Percentiles rank a stretch among this genome's conserved stretches.
Evolutionary conservation across 106 monocot genomes (phyloP).

Genomic region (Dendrobium nobile): DNA sequence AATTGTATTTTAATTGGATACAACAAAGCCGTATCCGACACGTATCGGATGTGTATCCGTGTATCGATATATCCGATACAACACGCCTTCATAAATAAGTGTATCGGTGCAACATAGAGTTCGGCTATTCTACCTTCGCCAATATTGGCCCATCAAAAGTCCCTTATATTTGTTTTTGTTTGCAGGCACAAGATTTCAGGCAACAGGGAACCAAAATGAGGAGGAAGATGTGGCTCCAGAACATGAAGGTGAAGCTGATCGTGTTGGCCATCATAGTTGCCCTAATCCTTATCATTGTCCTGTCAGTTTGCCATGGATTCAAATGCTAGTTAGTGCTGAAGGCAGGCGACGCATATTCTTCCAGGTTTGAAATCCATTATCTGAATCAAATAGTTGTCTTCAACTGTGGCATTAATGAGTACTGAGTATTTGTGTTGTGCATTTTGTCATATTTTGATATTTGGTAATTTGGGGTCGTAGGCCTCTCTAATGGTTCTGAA

Average conservation of each 20-base stretch:
- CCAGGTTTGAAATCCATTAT: background rate
- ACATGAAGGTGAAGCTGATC: slow-evolving; percentile 69
- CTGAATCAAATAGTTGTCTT: background rate
- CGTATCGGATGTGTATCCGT: too few species aligned
- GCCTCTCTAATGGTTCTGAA: background rate
- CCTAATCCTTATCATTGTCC: slow-evolving; percentile 49
- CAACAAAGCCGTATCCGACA: too few species aligned
- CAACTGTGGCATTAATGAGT: background rate
- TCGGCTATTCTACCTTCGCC: too few species aligned
- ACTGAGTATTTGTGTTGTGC: background rate
- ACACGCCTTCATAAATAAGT: too few species aligned
- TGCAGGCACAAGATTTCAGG: slow-evolving; percentile 65
- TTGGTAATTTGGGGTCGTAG: background rate
- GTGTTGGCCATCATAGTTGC: slow-evolving; percentile 55
- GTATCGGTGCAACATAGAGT: too few species aligned
- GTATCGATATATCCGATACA: too few species aligned
- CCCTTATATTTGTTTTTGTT: background rate
- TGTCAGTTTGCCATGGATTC: slow-evolving; percentile 68
- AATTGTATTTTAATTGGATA: too few species aligned
- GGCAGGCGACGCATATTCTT: background rate
- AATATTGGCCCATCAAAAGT: background rate
- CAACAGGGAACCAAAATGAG: slow-evolving; percentile 52
- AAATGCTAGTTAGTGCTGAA: slow-evolving; percentile 16
- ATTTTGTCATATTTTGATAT: background rate
- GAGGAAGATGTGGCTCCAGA: slow-evolving; percentile 61